phyloP scores from a whole-genome alignment of 192 early-diverging fungal genomes.

The Coemansia sp. region DNA sequence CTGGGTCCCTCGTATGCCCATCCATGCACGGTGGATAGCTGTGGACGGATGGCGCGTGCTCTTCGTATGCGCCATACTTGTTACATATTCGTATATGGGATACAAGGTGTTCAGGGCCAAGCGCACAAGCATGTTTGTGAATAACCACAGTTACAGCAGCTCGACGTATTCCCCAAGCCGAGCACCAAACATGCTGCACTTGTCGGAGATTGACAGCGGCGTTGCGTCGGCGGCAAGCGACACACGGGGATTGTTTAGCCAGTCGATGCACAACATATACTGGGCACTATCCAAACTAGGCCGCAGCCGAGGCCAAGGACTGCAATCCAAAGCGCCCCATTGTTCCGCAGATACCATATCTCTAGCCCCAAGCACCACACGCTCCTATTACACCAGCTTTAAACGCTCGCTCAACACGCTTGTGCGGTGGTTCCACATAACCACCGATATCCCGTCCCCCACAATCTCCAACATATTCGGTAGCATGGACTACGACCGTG shows the following conservation, averaged over 20 bases:
- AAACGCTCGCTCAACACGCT: conserved; percentile 35
- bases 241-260: conserved; percentile 29
- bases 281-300: conserved; percentile 42
- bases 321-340: too few species aligned
- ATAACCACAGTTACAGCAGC: background rate
- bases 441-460: conserved; percentile 41
- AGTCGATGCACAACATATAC: conserved; percentile 36
- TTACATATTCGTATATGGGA: conserved; percentile 13
- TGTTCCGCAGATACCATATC: too few species aligned
- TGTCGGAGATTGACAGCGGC: conserved; percentile 30
- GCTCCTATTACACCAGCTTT: conserved; percentile 35
- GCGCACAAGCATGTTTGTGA: background rate
- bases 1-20: conserved; percentile 47
- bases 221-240: conserved; percentile 3
- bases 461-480: conserved; percentile 37
- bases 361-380: background rate
- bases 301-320: conserved; percentile 10
- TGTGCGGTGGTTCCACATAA: conserved; percentile 34
- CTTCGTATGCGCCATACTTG: conserved; percentile 11
- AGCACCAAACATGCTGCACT: background rate
- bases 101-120: background rate
- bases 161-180: background rate
- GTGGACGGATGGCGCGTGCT: conserved; percentile 39
- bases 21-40: conserved; percentile 50
- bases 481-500: background rate